Conservation (phyloP, 1,284 basidiomycete genomes). For the Coniferiporia sulphurascens region DNA sequence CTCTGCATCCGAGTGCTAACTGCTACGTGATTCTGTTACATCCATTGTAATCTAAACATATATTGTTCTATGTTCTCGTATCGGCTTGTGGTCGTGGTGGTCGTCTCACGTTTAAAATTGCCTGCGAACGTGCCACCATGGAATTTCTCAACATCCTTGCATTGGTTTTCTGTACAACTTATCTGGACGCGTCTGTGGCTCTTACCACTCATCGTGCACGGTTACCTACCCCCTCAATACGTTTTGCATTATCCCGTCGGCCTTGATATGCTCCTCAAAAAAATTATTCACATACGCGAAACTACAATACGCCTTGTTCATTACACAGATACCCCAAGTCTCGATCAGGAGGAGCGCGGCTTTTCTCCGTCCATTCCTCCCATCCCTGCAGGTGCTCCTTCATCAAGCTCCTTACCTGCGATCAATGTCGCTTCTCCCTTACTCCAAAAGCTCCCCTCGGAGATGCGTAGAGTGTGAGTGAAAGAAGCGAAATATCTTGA, state of each 20-base stretch:
- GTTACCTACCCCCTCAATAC: no score
- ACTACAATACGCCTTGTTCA: neutral
- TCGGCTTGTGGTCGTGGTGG: neutral
- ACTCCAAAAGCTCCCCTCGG: slow-evolving; percentile 22
- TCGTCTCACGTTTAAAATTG: neutral
- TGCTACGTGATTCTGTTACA: neutral
- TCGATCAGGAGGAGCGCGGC: slow-evolving; percentile 18
- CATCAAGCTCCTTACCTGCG: slow-evolving; percentile 20
- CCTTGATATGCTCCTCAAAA: neutral
- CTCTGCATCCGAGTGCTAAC: neutral
- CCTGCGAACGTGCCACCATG: neutral
- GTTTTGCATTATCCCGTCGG: neutral
- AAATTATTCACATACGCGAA: neutral
- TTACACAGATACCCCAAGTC: slow-evolving; percentile 16
- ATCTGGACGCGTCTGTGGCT: neutral
- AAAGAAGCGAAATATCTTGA: slow-evolving; percentile 18
- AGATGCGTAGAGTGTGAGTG: slow-evolving; percentile 23
- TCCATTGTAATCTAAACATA: neutral
- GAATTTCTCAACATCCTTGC: neutral
- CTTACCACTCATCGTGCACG: neutral
- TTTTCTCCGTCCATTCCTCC: slow-evolving; percentile 14
- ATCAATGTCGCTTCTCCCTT: slow-evolving; percentile 22
- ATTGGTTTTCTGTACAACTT: neutral
- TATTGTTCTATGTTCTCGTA: neutral
- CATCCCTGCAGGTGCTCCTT: slow-evolving; percentile 7